Evolutionary conservation across 148 eudicot species (phyloP).

Genomic region (Camellia granthamiana): DNA sequence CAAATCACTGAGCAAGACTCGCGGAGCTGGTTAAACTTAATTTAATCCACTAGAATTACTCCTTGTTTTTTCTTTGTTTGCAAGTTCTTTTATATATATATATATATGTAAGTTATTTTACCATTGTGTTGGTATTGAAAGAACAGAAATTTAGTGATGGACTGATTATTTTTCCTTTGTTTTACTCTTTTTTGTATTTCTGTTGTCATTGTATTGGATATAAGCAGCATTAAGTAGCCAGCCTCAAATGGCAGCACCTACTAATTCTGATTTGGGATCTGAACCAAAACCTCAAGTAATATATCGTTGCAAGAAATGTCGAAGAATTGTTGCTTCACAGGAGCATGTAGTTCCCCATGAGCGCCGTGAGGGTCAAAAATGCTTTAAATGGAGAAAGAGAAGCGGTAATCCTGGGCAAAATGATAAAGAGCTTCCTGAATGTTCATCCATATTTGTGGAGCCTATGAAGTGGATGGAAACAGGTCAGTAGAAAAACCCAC

Average conservation of each 20-base stretch:
- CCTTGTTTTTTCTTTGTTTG: background rate
- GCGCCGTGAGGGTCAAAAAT: conserved; percentile 50
- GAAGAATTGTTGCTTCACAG: conserved; percentile 73
- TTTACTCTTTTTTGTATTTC: background rate
- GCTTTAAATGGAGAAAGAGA: conserved; percentile 65
- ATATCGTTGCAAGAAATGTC: conserved; percentile 75
- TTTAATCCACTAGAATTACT: background rate
- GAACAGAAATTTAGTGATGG: background rate
- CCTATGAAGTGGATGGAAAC: conserved; percentile 93
- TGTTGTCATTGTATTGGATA: background rate
- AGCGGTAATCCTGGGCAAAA: conserved; percentile 22
- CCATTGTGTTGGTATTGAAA: background rate
- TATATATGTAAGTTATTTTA: no score
- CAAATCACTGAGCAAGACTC: background rate
- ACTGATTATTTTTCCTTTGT: background rate
- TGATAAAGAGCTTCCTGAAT: conserved; percentile 38
- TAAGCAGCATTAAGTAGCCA: background rate
- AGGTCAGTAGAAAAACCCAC: conserved; percentile 28
- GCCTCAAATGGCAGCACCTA: conserved; percentile 28
- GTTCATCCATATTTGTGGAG: conserved; percentile 80
- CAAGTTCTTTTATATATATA: background rate
- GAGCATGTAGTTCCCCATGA: conserved; percentile 56
- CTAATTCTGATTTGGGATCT: conserved; percentile 25
- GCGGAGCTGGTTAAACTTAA: background rate
- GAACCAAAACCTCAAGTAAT: conserved; percentile 39